These are phyloP conservation scores for Neurospora sp. DNA, from an alignment of 495 filamentous ascomycete species.

Conservation along the genomic window DNA sequence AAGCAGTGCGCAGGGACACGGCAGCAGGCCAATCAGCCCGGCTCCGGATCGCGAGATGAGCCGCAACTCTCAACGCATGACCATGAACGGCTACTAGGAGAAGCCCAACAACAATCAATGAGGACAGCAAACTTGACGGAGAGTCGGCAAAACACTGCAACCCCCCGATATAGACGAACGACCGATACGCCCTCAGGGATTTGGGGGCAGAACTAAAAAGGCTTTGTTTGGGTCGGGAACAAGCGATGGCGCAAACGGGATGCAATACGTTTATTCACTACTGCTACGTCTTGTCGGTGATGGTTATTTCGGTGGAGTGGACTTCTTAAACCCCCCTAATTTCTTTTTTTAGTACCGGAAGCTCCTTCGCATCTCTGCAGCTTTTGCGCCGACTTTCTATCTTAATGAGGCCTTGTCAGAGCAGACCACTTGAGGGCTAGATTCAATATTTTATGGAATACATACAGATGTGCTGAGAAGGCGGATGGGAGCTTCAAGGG, in stretches of 20 bases:
- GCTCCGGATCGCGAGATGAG: conserved; percentile 90
- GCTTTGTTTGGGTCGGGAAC: not conserved
- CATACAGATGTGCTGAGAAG: not conserved
- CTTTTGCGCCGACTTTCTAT: not conserved
- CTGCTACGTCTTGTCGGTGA: not conserved
- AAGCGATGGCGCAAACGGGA: not conserved
- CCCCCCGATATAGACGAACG: not conserved
- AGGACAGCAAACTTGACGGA: conserved; percentile 8
- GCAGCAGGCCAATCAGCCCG: conserved; percentile 89
- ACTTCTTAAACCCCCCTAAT: not conserved
- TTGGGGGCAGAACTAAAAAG: not conserved
- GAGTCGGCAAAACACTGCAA: conserved; percentile 1
- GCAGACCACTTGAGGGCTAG: not conserved
- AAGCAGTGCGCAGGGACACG: conserved; percentile 78
- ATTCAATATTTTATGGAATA: not conserved
- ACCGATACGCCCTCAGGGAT: not conserved
- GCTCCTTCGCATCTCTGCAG: not conserved
- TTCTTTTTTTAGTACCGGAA: not conserved
- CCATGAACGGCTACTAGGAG: conserved; percentile 90
- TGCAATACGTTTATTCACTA: not conserved
- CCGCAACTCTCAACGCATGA: conserved; percentile 90
- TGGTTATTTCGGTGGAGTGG: not conserved
- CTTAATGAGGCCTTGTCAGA: not conserved
- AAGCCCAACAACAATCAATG: conserved; percentile 4
- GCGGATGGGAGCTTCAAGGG: not conserved